Evolutionary conservation across 2,329 filamentous ascomycete species (phyloP).

Genomic region (Tolypocladium endophyticum): DNA sequence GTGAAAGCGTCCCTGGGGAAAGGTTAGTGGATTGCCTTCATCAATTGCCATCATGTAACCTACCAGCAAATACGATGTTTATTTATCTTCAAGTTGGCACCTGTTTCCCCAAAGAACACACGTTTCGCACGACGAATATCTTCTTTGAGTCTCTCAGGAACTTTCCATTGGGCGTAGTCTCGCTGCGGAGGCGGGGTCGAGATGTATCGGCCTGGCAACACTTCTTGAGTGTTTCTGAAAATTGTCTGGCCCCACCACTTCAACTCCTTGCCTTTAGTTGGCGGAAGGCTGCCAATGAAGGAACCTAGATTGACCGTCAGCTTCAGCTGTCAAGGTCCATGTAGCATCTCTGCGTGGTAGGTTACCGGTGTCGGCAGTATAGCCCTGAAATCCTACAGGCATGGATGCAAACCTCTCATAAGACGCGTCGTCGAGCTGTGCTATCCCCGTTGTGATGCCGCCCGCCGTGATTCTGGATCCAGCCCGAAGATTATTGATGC

Average conservation of each 20-base stretch:
- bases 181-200: conserved; percentile 44
- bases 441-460: conserved; percentile 49
- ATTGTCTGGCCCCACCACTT: conserved; percentile 55
- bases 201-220: conserved; percentile 40
- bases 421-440: conserved; percentile 36
- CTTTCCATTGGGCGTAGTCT: conserved; percentile 55
- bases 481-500: conserved; percentile 35
- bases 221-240: conserved; percentile 44
- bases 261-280: conserved; percentile 35
- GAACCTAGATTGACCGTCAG: conserved; percentile 29
- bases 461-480: conserved; percentile 46
- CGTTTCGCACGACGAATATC: conserved; percentile 47
- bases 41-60: conserved; percentile 11
- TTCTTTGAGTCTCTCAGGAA: conserved; percentile 41
- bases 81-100: conserved; percentile 44
- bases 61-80: conserved; percentile 59
- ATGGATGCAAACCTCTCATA: conserved; percentile 33
- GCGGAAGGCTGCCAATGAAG: conserved; percentile 48
- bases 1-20: conserved; percentile 52
- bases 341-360: background rate
- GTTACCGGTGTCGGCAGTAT: conserved; percentile 22
- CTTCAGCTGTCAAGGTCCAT: conserved; percentile 3
- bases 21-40: background rate
- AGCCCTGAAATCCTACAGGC: conserved; percentile 36
- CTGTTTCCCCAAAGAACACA: conserved; percentile 48